Percentiles rank a stretch among this genome's conserved stretches.
phyloP scores from a whole-genome alignment of 208 protist species.

The Crithidia thermophila region DNA sequence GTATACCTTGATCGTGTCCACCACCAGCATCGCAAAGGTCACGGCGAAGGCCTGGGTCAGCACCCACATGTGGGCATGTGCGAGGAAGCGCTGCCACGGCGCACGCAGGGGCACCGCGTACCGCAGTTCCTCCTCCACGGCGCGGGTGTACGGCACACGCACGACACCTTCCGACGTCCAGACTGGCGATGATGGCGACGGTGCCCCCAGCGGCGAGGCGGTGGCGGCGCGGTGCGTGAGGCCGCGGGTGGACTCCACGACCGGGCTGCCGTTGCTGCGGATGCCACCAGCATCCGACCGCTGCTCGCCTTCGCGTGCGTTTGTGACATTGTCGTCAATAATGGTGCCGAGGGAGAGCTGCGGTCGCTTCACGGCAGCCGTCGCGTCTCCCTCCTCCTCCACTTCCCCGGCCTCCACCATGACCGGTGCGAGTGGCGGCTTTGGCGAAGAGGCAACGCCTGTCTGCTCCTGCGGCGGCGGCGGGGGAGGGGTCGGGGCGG shows the following conservation, averaged over 20 bases:
- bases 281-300: too few species aligned
- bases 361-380: background rate
- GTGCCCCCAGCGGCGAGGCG: background rate
- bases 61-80: constrained; percentile 54
- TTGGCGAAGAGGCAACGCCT: too few species aligned
- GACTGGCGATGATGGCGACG: background rate
- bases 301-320: background rate
- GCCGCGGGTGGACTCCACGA: background rate
- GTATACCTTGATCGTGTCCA: constrained; percentile 61
- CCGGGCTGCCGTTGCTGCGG: too few species aligned
- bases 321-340: background rate
- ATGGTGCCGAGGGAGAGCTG: background rate
- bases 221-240: background rate
- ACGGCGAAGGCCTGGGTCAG: constrained; percentile 56
- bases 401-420: background rate
- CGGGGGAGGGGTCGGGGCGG: too few species aligned
- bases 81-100: constrained; percentile 27
- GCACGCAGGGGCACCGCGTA: background rate
- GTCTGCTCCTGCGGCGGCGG: too few species aligned
- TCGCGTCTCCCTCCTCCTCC: background rate
- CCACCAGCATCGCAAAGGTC: constrained; percentile 45
- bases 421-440: too few species aligned
- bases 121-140: background rate
- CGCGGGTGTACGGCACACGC: too few species aligned
- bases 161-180: too few species aligned